These are phyloP conservation scores for Solanum bulbocastanum DNA, from an alignment of 257 asterid genomes.

Conservation along the genomic window DNA sequence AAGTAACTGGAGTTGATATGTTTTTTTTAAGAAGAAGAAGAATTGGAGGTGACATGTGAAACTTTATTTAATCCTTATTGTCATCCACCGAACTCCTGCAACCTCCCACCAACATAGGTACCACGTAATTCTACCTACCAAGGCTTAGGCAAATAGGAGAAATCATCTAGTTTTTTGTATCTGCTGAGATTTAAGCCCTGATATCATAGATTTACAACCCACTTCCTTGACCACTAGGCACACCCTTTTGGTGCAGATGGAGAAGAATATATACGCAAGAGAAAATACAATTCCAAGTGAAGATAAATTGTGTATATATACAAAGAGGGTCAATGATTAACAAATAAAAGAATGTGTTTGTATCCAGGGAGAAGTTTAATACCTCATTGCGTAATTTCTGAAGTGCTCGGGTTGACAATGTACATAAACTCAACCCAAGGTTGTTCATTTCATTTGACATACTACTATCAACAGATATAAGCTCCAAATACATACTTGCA, in stretches of 20 bases:
- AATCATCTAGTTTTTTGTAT: neutral
- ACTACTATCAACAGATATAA: slow-evolving; percentile 88
- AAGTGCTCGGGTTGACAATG: slow-evolving; percentile 40
- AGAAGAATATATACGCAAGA: neutral
- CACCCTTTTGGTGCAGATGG: neutral
- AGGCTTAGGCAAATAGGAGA: neutral
- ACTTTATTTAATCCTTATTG: neutral
- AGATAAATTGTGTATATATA: neutral
- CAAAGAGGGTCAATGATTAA: neutral
- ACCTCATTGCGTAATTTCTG: slow-evolving; percentile 50
- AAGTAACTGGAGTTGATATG: neutral
- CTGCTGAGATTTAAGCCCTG: neutral
- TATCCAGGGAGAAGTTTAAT: neutral
- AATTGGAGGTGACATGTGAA: neutral
- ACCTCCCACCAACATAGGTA: neutral
- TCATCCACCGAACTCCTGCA: neutral
- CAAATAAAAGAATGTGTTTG: neutral
- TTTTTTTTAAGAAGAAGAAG: neutral
- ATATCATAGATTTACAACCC: neutral
- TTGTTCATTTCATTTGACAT: slow-evolving; percentile 29
- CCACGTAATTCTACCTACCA: neutral
- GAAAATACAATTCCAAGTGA: neutral
- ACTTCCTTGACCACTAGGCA: neutral
- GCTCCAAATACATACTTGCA: slow-evolving; percentile 93
- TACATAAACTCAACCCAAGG: slow-evolving; percentile 31